Evolutionary conservation across 345 rosid genomes (phyloP), one percentile per base, ranked within the genome.

Genomic region (Ceriops zippeliana): DNA sequence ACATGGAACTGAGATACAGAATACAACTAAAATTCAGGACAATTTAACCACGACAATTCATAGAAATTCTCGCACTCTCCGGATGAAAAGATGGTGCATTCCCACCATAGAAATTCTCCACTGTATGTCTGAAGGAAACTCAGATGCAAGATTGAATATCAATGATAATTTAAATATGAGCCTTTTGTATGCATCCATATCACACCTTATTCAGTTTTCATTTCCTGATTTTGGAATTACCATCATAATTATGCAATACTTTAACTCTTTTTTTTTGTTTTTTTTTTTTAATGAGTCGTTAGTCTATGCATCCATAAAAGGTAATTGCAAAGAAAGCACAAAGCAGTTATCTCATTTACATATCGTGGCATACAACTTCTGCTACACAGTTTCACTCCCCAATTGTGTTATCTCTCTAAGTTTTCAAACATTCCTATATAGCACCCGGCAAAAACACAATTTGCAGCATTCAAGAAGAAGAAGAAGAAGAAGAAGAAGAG

Each of bases 321-420:
- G 26, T 42, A 42, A 15, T 42, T 42, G 49, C 22, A 51, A 28
- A 49, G 56, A 56, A 67, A 65, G 59, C 22, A 53, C 32, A 73
- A 76, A 27, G 30, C 47, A 65, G 35, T 71, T 26, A 62, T 69
- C 52, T 38, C 47, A 58, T 73, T 63, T 77, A 72, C 73, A 69
- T 58, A 4, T 30, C 52, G 57, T 28, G 65, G 27, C 42, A 62
- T 64, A 16, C 31, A 54, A 4, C 52, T 56, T 71, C 54, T 58
- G 70, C 20, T 58, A 70, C 66, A 71, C 13, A 68, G 51, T 70
- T 49, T 62, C 69, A 57, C 65, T 47, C 60, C 38, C 63, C 22
- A 60, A 16, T 11, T 53, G 54, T 46, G 46, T 26, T 42, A 32
- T 42, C 70, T 26, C 53, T 42, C 49, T 57, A 7, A 66, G 7